Percentiles rank a stretch among this genome's conserved stretches.
These are phyloP conservation scores for Boletus semigastroideus DNA, from an alignment of 1,284 basidiomycete genomes.

Conservation along the genomic window DNA sequence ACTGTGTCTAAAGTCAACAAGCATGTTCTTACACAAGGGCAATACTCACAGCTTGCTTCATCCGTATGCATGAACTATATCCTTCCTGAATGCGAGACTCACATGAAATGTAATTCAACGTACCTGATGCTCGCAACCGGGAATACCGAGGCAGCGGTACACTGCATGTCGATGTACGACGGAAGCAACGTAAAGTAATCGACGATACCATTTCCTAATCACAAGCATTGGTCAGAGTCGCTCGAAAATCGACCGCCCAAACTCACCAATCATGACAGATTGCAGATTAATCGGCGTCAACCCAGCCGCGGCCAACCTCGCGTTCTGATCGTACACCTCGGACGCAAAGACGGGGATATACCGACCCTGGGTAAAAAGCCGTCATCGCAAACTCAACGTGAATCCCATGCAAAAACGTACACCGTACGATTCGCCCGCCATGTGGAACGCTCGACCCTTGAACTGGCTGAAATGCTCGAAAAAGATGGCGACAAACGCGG, in stretches of 20 bases:
- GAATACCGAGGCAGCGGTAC: conserved; percentile 47
- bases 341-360: conserved; percentile 85
- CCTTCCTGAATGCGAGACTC: conserved; percentile 12
- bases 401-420: conserved; percentile 32
- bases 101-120: neutral
- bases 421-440: conserved; percentile 63
- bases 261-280: conserved; percentile 76
- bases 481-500: conserved; percentile 64
- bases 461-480: conserved; percentile 62
- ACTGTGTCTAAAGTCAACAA: conserved; percentile 25
- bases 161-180: conserved; percentile 51
- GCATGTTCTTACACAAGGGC: neutral
- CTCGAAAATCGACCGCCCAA: neutral
- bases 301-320: conserved; percentile 53
- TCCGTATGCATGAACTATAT: conserved; percentile 43
- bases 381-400: neutral
- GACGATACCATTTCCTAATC: conserved; percentile 55
- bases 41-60: conserved; percentile 46
- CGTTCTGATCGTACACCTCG: conserved; percentile 79
- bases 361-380: conserved; percentile 55
- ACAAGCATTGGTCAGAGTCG: neutral
- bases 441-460: conserved; percentile 55
- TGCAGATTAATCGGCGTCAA: conserved; percentile 75
- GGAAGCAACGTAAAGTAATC: conserved; percentile 43
- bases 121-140: conserved; percentile 35